Conservation (phyloP, 1,139 yeast species). For the Suhomyces kunorum region DNA sequence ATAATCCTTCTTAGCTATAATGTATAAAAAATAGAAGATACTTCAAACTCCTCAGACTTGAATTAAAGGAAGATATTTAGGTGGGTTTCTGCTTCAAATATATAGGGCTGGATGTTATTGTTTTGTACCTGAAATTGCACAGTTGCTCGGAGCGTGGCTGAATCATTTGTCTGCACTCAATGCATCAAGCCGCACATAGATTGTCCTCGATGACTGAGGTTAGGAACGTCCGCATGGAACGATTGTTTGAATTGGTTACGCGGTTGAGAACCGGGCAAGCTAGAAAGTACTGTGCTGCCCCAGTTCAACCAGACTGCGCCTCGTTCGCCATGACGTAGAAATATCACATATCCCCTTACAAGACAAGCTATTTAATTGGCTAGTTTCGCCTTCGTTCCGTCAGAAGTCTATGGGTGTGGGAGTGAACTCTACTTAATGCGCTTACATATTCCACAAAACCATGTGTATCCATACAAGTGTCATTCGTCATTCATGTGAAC, state of each 20-base stretch:
- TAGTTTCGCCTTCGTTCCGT: no score
- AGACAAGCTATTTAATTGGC: no score
- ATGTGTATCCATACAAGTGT: no score
- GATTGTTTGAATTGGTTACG: background rate
- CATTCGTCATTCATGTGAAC: no score
- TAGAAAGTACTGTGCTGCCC: background rate
- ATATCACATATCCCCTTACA: background rate
- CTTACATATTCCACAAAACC: no score
- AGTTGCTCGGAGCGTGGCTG: slow-evolving; percentile 12
- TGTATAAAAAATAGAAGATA: no score
- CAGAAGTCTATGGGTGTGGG: no score
- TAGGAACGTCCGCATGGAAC: slow-evolving; percentile 5
- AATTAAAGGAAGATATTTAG: no score
- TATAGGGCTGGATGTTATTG: background rate
- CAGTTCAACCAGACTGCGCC: background rate
- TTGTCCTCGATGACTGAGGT: slow-evolving; percentile 7
- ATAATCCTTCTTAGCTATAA: no score
- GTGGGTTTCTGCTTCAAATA: background rate
- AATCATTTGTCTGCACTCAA: slow-evolving; percentile 5
- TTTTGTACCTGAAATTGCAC: slow-evolving; percentile 9
- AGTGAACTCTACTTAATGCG: no score
- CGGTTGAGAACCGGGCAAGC: slow-evolving; percentile 1
- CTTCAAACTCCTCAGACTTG: no score
- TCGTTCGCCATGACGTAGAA: background rate
- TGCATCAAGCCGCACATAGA: slow-evolving; percentile 5